Conservation (phyloP, 352 stramenopile genomes). For the Phytophthora syringae region DNA sequence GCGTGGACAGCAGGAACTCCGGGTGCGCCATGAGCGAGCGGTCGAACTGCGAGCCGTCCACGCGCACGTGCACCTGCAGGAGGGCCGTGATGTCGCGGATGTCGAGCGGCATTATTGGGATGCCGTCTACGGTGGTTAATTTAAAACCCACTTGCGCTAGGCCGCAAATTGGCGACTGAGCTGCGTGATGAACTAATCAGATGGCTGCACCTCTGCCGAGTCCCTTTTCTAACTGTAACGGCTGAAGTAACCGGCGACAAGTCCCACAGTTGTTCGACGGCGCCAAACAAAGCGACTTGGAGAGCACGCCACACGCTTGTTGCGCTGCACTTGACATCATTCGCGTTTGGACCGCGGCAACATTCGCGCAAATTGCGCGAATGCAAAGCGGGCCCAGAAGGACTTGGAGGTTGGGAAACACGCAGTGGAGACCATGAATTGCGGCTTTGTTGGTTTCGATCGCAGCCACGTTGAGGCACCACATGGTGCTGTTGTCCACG, state of each 20-base stretch:
- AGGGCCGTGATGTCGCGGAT: constrained; percentile 75
- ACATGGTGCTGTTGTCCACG: too few relatives aligned
- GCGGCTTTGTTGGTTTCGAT: too few relatives aligned
- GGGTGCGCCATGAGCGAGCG: constrained; percentile 79
- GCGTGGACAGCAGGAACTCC: constrained; percentile 71
- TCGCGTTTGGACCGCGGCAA: too few relatives aligned
- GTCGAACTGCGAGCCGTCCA: constrained; percentile 78
- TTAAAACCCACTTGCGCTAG: constrained; percentile 4
- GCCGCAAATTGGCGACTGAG: constrained; percentile 35
- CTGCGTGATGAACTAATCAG: constrained; percentile 24
- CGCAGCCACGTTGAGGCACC: not conserved
- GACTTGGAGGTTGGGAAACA: too few relatives aligned
- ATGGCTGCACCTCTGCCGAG: constrained; percentile 3
- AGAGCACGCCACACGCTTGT: too few relatives aligned
- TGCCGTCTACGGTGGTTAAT: too few relatives aligned
- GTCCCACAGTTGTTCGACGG: constrained; percentile 9
- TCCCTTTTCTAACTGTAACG: not conserved
- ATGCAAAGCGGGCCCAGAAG: too few relatives aligned
- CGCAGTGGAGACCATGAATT: too few relatives aligned
- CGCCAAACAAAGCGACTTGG: constrained; percentile 23
- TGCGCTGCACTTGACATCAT: too few relatives aligned
- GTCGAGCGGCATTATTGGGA: constrained; percentile 45
- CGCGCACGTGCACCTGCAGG: constrained; percentile 57
- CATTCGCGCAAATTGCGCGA: not conserved
- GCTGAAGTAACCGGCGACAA: constrained; percentile 16